Percentiles rank a stretch among this genome's conserved stretches.
Evolutionary conservation across 2,329 filamentous ascomycete species (phyloP).

Genomic region (Aspergillus persii): DNA sequence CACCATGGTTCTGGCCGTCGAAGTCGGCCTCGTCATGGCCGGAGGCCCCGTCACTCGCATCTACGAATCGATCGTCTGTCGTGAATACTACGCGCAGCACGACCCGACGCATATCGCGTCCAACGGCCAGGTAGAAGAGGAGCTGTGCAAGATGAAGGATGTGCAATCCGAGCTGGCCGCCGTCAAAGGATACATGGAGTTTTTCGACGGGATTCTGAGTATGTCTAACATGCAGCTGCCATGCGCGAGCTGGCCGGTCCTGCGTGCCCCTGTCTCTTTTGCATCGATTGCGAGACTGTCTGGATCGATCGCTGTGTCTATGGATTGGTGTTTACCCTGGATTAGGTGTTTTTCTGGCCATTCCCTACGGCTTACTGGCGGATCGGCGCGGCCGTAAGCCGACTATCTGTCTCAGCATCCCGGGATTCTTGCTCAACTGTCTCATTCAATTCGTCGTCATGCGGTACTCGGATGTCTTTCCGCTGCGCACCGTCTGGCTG

Average conservation of each 20-base stretch:
- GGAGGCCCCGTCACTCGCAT: slow-evolving; percentile 48
- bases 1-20: slow-evolving; percentile 42
- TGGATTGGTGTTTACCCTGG: slow-evolving; percentile 14
- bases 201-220: slow-evolving; percentile 46
- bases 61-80: slow-evolving; percentile 50
- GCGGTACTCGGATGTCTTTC: slow-evolving; percentile 41
- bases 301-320: too few relatives aligned
- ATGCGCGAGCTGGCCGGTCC: too few relatives aligned
- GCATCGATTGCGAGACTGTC: too few relatives aligned
- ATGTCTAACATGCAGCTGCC: slow-evolving; percentile 11
- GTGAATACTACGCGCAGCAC: slow-evolving; percentile 42
- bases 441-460: slow-evolving; percentile 32
- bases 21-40: slow-evolving; percentile 46
- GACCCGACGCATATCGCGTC: slow-evolving; percentile 44
- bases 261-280: too few relatives aligned
- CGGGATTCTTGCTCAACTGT: slow-evolving; percentile 40
- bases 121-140: slow-evolving; percentile 46
- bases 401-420: slow-evolving; percentile 42
- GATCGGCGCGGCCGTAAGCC: slow-evolving; percentile 49
- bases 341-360: slow-evolving; percentile 45
- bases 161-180: slow-evolving; percentile 51
- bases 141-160: slow-evolving; percentile 49
- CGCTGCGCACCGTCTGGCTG: slow-evolving; percentile 49
- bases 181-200: slow-evolving; percentile 51
- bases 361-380: slow-evolving; percentile 51